Evolutionary conservation across 2,329 filamentous ascomycete species (phyloP), one percentile per base, ranked within the genome.

Genomic region (Pseudocercospora vitis): DNA sequence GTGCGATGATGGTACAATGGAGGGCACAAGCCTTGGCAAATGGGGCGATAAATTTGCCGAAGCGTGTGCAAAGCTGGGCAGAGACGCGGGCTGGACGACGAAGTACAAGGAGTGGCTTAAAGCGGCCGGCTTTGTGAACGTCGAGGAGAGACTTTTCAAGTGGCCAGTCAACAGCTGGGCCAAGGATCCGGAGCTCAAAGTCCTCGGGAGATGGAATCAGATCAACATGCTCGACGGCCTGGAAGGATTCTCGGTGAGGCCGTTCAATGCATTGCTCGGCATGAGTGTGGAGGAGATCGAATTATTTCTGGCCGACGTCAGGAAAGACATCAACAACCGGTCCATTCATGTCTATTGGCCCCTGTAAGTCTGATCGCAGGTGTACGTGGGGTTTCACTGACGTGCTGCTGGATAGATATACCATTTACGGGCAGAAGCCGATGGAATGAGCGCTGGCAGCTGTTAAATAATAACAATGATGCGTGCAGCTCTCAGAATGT

Each of bases 141-240:
- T 65, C 23, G 49, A 46, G 12, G 52, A 53, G 19, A 28, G 45
- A 24, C 54, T 57, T 7, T 40, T 63, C 11, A 64, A 63, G 33
- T 37, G 57, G 47, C 62, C 62, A 3, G 50, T 49, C 4, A 52
- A 50, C 7, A 57, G 53, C 16, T 64, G 62, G 62, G 59, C 62
- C 4, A 64, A 58, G 46, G 58, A 64, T 28, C 52, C 48, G n/a
- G 48, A 47, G 31, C 53, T 55, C 48, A 64, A 64, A 47, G 53
- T 63, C 40, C 51, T 58, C 9, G 61, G 61, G 1, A 29, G 28
- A 45, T 50, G 48, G 47, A 56, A 48, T 8, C 54, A 45, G 40
- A 39, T 48, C 21, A 63, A 59, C 32, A 57, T 61, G 16, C 60
- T 64, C 21, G 66, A 71, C 8, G 74, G 74, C 7, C 59, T 76